Evolutionary conservation across 305 asterid genomes (phyloP).

Genomic region (Fraxinus floribunda): DNA sequence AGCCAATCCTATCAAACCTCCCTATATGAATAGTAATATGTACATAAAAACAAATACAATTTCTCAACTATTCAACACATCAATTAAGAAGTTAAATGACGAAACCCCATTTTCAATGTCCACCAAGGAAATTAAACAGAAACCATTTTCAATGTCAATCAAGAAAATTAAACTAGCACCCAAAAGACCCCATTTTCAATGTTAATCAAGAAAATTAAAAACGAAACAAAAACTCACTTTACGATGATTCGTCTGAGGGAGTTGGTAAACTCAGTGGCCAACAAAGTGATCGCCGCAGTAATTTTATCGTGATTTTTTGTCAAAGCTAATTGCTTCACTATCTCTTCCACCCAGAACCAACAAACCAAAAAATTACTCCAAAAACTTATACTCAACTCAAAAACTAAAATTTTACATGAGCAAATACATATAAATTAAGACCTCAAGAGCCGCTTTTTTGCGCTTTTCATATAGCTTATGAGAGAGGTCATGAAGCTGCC

Average conservation of each 20-base stretch:
- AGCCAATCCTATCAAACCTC: slow-evolving; percentile 94
- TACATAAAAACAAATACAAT: neutral
- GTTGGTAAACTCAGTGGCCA: slow-evolving; percentile 72
- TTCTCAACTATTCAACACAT: slow-evolving; percentile 3
- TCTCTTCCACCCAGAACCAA: slow-evolving; percentile 81
- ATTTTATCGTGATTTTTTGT: slow-evolving; percentile 77
- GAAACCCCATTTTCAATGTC: slow-evolving; percentile 7
- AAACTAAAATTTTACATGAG: neutral
- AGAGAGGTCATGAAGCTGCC: slow-evolving; percentile 18
- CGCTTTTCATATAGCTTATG: neutral
- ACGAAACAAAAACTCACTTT: slow-evolving; percentile 47
- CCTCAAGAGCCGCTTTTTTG: slow-evolving; percentile 63
- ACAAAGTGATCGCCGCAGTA: slow-evolving; percentile 69
- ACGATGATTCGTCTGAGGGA: slow-evolving; percentile 84
- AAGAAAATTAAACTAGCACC: neutral
- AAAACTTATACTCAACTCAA: neutral
- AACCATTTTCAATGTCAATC: neutral
- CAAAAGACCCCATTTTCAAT: neutral
- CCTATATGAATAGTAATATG: slow-evolving; percentile 43
- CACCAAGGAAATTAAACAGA: neutral
- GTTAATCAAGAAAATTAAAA: slow-evolving; percentile 2
- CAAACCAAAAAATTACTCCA: slow-evolving; percentile 23
- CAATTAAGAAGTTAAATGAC: slow-evolving; percentile 11
- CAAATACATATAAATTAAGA: slow-evolving; percentile 22
- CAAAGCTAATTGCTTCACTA: slow-evolving; percentile 73